Evolutionary conservation across 108 stramenopile species (phyloP).

Genomic region (Nitzschia inconspicua): DNA sequence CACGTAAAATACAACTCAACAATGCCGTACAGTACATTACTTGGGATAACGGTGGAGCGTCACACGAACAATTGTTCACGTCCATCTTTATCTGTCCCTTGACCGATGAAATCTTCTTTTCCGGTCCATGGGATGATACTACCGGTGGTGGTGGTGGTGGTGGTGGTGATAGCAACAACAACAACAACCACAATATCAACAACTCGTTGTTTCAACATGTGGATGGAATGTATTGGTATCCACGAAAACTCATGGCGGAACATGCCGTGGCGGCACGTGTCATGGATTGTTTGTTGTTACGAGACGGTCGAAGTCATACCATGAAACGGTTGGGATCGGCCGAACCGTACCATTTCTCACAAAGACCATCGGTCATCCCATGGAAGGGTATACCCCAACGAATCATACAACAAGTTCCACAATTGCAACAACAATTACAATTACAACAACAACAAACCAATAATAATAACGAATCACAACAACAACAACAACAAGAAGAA

Average conservation of each 20-base stretch:
- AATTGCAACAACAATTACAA: no score
- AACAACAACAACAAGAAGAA: no score
- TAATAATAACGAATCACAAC: no score
- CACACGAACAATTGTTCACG: slow-evolving; percentile 22
- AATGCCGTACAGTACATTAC: slow-evolving; percentile 26
- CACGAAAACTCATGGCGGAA: slow-evolving; percentile 34
- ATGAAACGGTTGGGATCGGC: background rate
- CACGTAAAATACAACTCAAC: slow-evolving; percentile 7
- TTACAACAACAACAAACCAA: no score
- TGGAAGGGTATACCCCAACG: no score
- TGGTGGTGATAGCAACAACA: background rate
- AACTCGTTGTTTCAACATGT: slow-evolving; percentile 7
- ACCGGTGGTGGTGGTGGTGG: background rate
- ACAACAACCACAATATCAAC: slow-evolving; percentile 6
- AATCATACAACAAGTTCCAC: no score
- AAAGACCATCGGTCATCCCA: background rate
- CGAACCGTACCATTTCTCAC: slow-evolving; percentile 5
- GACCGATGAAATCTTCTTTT: slow-evolving; percentile 17
- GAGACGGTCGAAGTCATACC: slow-evolving; percentile 1
- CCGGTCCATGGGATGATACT: background rate
- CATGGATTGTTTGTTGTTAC: slow-evolving; percentile 33
- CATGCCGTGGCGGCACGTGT: slow-evolving; percentile 46
- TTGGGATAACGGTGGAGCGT: slow-evolving; percentile 31
- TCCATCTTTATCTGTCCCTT: slow-evolving; percentile 15
- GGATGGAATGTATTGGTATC: slow-evolving; percentile 11